phyloP scores from a whole-genome alignment of 139 green algal species.

The Micromonas commoda region DNA sequence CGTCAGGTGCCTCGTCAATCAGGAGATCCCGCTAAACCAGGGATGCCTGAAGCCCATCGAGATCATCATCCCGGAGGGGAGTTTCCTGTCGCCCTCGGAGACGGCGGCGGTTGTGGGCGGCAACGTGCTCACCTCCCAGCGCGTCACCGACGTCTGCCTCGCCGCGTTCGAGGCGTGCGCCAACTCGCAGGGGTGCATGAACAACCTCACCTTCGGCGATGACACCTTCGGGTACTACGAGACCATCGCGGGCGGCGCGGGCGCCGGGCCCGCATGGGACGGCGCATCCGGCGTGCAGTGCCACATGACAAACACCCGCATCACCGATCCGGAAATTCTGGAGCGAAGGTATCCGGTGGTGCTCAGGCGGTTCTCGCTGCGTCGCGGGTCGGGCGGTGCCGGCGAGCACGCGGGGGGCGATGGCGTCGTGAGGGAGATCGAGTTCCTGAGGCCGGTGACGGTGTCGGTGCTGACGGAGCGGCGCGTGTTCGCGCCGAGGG shows the following conservation, averaged over 20 bases:
- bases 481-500: slow-evolving; percentile 4
- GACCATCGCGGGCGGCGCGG: slow-evolving; percentile 87
- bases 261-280: slow-evolving; percentile 80
- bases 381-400: slow-evolving; percentile 65
- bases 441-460: slow-evolving; percentile 76
- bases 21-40: slow-evolving; percentile 40
- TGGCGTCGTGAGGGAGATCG: slow-evolving; percentile 79
- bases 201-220: slow-evolving; percentile 95
- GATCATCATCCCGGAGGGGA: slow-evolving; percentile 50
- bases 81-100: slow-evolving; percentile 47
- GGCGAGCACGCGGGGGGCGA: slow-evolving; percentile 75
- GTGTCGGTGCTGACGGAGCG: slow-evolving; percentile 17
- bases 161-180: slow-evolving; percentile 80
- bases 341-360: slow-evolving; percentile 72
- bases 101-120: slow-evolving; percentile 83
- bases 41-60: slow-evolving; percentile 45
- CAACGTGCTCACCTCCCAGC: slow-evolving; percentile 96
- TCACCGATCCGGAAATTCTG: slow-evolving; percentile 91
- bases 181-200: slow-evolving; percentile 87
- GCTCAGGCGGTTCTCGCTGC: slow-evolving; percentile 72
- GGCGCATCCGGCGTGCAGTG: slow-evolving; percentile 86
- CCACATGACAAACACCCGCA: slow-evolving; percentile 99
- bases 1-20: slow-evolving; percentile 87
- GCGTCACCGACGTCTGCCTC: slow-evolving; percentile 93
- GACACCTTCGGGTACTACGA: slow-evolving; percentile 84